Base-by-base conservation (phyloP, 441 rosid species). In the Gossypium davidsonii region DNA sequence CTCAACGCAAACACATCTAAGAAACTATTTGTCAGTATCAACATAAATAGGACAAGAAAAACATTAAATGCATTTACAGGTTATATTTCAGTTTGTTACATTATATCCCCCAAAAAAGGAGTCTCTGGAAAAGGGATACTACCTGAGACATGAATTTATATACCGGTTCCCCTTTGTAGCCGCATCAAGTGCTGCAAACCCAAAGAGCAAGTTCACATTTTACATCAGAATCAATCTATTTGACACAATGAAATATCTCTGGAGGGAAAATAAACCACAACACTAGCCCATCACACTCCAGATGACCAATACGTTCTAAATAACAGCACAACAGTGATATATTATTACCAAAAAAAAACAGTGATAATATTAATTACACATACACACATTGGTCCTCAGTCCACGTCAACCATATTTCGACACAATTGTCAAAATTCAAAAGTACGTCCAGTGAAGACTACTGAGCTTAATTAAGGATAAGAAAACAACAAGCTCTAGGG, bases 131-230 rank as follows among this genome's bases (percentile, higher is more conserved):
- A 34, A 21, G 55, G 12, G 8, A 17, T 74, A 7, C 20, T 82
- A 94, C 97, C 97, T 89, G 71, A 94, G 89, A 81, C 94, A 90
- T 20, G 97, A 92, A 78, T 94, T 90, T 80, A 92, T 88, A 81
- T 87, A 94, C 6, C 91, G 89, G 60, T 92, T 94, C 28, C 98
- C 97, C 80, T 87, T 92, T 3, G 95, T 90, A 23, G 97, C 87
- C 21, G 92, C 95, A 82, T 91, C 95, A 18, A 94, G 86, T 44
- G 92, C 96, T 91, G 78, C 73, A 70, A 68, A 67, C 17, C 25
- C 72, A 56, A 12, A 21, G 15, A 34, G 70, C 31, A 39, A 46
- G 70, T 31, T 21, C 17, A 49, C 28, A 21, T 37, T 65, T 26
- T n/a, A 20, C 37, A 37, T 53, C 70, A 65, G 56, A 55, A 56